A percentile compares a stretch with the other conserved stretches of the same genome.
phyloP scores from a whole-genome alignment of 202 grass and related monocot genomes.

The Thinopyrum obtusiflorum region DNA sequence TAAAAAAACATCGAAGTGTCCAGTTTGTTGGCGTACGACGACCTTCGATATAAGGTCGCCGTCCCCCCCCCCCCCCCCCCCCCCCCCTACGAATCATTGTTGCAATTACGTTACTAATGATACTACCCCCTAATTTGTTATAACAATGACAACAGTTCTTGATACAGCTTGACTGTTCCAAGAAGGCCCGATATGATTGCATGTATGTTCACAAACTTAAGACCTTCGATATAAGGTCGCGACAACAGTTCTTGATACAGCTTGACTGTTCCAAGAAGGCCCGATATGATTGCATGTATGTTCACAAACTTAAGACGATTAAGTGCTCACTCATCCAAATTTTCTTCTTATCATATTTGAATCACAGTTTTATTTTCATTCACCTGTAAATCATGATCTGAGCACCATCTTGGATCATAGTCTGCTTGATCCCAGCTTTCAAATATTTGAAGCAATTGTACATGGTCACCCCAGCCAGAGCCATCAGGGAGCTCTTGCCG shows the following conservation, averaged over 20 bases:
- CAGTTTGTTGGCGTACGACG: not conserved
- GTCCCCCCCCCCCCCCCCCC: too few species aligned
- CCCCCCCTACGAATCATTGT: not conserved
- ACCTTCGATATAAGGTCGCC: not conserved
- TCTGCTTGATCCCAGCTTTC: slow-evolving; percentile 77
- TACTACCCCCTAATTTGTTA: not conserved
- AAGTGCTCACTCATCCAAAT: not conserved
- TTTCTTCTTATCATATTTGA: slow-evolving; percentile 9
- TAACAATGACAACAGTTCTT: not conserved
- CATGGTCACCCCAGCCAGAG: slow-evolving; percentile 94
- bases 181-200: not conserved
- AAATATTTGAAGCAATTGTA: slow-evolving; percentile 96
- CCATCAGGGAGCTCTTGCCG: slow-evolving; percentile 77
- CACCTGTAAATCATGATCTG: slow-evolving; percentile 86
- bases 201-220: slow-evolving; percentile 20
- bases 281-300: not conserved
- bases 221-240: too few species aligned
- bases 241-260: not conserved
- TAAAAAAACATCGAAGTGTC: not conserved
- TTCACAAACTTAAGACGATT: slow-evolving; percentile 10
- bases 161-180: not conserved
- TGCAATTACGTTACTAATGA: not conserved
- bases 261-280: not conserved
- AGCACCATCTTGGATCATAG: slow-evolving; percentile 92
- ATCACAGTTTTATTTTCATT: not conserved